Evolutionary conservation across 108 stramenopile species (phyloP).

Genomic region (Skeletonema tropicum): DNA sequence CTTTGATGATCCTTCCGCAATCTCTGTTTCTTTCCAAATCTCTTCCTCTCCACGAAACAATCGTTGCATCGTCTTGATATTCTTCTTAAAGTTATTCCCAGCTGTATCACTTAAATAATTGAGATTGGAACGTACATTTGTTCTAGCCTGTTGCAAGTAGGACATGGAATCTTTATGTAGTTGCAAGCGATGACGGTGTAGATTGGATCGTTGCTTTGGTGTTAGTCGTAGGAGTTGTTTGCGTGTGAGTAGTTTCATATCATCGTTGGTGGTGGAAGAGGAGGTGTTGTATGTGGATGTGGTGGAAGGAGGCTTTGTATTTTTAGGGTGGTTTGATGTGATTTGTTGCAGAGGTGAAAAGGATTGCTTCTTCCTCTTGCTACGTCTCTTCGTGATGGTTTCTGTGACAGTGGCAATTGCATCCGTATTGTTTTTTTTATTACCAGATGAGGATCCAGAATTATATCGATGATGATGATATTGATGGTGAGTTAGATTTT

Average conservation of each 20-base stretch:
- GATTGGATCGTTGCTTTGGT: conserved; percentile 28
- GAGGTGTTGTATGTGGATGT: not conserved
- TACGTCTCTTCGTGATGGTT: not conserved
- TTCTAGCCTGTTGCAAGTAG: conserved; percentile 19
- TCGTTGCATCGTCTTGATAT: conserved; percentile 28
- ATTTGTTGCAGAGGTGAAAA: conserved; percentile 27
- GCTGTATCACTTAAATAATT: conserved; percentile 22
- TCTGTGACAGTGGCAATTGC: not conserved
- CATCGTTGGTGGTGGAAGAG: not conserved
- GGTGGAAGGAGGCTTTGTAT: conserved; percentile 7
- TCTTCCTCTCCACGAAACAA: conserved; percentile 32
- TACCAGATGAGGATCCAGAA: not conserved
- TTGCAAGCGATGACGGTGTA: conserved; percentile 2
- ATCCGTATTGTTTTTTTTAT: not conserved
- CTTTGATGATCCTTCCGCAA: not conserved
- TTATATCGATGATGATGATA: not conserved
- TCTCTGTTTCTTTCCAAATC: conserved; percentile 24
- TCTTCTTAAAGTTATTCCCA: conserved; percentile 32
- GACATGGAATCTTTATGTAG: conserved; percentile 9
- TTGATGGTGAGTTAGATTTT: not conserved
- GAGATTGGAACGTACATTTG: conserved; percentile 41
- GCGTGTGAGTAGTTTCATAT: conserved; percentile 23
- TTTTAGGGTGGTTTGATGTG: conserved; percentile 31
- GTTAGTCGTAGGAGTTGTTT: conserved; percentile 32
- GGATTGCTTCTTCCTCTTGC: not conserved